Evolutionary conservation across 2,329 filamentous ascomycete species (phyloP), one percentile per base, ranked within the genome.

Genomic region (Colletotrichum lini): DNA sequence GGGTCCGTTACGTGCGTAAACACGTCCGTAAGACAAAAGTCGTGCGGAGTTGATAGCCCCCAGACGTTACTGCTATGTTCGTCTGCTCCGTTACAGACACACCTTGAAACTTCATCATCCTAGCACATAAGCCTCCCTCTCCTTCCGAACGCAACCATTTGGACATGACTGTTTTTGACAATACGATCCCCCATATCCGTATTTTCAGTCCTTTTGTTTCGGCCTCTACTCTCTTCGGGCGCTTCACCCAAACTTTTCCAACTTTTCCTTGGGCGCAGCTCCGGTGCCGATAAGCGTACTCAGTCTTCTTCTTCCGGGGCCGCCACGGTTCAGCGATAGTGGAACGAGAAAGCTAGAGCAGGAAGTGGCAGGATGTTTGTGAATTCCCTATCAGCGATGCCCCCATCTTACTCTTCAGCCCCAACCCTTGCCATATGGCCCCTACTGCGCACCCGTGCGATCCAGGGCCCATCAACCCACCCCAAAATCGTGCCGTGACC

Each of bases 1-100:
- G 57, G 30, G 45, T 21, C 60, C 18, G 45, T 54, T 69, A 64
- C 69, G 58, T 62, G 57, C 65, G 68, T 57, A 70, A 50, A n/a
- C 38, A 40, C 45, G 65, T 57, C 50, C 45, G 57, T 53, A 52
- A 44, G 47, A 16, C 38, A 38, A 16, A 58, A 47, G 2, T 49
- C n/a, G 23, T 52, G 57, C 53, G 40, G 45, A 64, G 21, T 44
- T 56, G 61, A 64, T 59, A 59, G 69, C 69, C 53, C 58, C 68
- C 58, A 53, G 38, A 56, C 38, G 26, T 53, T 45, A 63, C 52
- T 45, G 59, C 45, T 23, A 59, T 23, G 15, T 23, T 21, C 18
- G 26, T n/a, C 21, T 40, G 30, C 30, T 42, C 30, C 18, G 5
- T 50, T 61, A 50, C 59, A 52, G 45, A 50, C 59, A 30, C 30